A percentile compares a stretch with the other conserved stretches of the same genome.
Conservation (phyloP, 1,139 yeast genomes). For the Pichia sp. region DNA sequence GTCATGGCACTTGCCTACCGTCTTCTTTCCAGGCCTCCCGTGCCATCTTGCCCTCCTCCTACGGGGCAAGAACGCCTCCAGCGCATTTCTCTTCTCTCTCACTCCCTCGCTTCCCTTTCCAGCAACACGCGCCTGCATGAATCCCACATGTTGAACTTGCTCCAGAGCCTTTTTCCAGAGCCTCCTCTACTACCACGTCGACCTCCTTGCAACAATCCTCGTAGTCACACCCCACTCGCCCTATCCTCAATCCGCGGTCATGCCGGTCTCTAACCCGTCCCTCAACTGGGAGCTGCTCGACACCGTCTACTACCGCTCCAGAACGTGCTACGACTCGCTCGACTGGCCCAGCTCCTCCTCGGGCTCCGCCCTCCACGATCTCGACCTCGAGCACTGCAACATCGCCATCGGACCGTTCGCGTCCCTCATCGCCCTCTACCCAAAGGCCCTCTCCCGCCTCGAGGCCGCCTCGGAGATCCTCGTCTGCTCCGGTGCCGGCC, state of each 20-base stretch:
- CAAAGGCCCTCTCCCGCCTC: conserved; percentile 16
- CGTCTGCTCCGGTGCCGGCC: conserved; percentile 49
- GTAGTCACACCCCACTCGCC: no score
- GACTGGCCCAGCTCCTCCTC: conserved; percentile 23
- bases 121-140: no score
- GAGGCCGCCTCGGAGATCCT: conserved; percentile 39
- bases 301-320: conserved; percentile 53
- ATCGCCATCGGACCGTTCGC: conserved; percentile 43
- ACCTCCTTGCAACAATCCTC: no score
- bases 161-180: no score
- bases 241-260: neutral
- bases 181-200: no score
- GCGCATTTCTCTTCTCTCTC: no score
- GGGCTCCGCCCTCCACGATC: neutral
- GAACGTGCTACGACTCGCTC: conserved; percentile 28
- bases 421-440: conserved; percentile 41
- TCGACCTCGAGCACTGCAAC: conserved; percentile 29
- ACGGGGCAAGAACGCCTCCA: no score
- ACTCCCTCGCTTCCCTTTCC: no score
- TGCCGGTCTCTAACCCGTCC: conserved; percentile 30
- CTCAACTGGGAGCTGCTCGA: conserved; percentile 58
- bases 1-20: no score
- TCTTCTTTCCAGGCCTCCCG: no score
- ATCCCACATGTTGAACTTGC: no score
- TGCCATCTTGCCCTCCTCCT: no score